A percentile compares a stretch with the other conserved stretches of the same genome.
These are phyloP conservation scores for Aristolochia contorta DNA, from an alignment of 164 flowering plant genomes.

Conservation along the genomic window DNA sequence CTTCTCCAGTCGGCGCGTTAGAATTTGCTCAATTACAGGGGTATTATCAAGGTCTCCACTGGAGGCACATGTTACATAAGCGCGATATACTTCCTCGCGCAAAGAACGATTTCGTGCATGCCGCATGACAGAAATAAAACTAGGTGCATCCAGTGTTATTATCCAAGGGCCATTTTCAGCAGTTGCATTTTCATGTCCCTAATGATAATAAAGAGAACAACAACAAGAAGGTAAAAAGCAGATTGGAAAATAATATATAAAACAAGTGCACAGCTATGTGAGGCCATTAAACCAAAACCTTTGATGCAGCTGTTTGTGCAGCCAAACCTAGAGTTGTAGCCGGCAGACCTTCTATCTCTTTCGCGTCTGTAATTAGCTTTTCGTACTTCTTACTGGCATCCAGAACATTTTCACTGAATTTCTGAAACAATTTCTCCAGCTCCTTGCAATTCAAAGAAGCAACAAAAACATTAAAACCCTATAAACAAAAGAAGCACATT, in stretches of 20 bases:
- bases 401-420: constrained; percentile 79
- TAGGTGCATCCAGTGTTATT: constrained; percentile 89
- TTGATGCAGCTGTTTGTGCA: constrained; percentile 86
- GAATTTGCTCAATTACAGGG: constrained; percentile 63
- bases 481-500: too few species aligned
- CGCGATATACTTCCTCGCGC: constrained; percentile 86
- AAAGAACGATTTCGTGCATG: constrained; percentile 71
- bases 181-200: constrained; percentile 93
- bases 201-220: background rate
- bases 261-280: background rate
- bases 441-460: constrained; percentile 35
- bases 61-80: constrained; percentile 80
- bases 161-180: constrained; percentile 97
- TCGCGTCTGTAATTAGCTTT: constrained; percentile 69
- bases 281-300: constrained; percentile 37
- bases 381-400: constrained; percentile 96
- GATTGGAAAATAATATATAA: background rate
- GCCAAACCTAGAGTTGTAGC: constrained; percentile 77
- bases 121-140: constrained; percentile 87
- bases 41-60: constrained; percentile 85
- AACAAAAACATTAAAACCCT: too few species aligned
- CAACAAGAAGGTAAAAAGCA: background rate
- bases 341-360: constrained; percentile 90
- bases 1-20: constrained; percentile 86
- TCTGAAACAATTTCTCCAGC: constrained; percentile 67